phyloP scores from a whole-genome alignment of 2,329 filamentous ascomycete species.

The Calonectria crousiana region DNA sequence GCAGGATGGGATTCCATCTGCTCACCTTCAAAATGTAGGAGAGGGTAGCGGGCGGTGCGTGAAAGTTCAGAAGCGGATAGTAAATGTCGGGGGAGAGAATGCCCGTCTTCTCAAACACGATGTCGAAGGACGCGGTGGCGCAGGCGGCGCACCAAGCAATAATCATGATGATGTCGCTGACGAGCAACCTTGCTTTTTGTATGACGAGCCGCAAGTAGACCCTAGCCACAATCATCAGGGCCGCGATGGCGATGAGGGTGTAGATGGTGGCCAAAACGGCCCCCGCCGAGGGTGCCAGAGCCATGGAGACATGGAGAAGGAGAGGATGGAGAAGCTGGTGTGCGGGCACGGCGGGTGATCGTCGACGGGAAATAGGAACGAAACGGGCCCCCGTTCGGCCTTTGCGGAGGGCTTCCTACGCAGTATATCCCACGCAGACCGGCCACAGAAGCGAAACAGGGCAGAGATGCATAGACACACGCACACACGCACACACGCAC shows the following conservation, averaged over 20 bases:
- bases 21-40: neutral
- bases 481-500: no score
- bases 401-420: neutral
- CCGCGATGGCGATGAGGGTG: neutral
- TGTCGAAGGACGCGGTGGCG: slow-evolving; percentile 19
- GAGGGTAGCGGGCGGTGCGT: neutral
- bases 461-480: neutral
- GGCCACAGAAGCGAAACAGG: neutral
- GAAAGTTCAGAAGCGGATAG: neutral
- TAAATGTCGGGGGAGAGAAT: neutral
- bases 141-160: slow-evolving; percentile 30
- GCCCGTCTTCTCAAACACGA: slow-evolving; percentile 8
- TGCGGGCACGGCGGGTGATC: neutral
- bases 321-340: neutral
- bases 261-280: slow-evolving; percentile 9
- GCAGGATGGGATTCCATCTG: neutral
- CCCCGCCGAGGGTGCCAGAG: slow-evolving; percentile 6
- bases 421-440: neutral
- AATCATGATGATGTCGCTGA: slow-evolving; percentile 35
- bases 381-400: neutral
- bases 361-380: neutral
- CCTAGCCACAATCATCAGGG: neutral
- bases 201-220: slow-evolving; percentile 32
- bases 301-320: neutral
- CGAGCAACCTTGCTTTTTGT: slow-evolving; percentile 25